Evolutionary conservation across 2,329 filamentous ascomycete species (phyloP), one percentile per base, ranked within the genome.

Genomic region (Colletotrichum navitas): DNA sequence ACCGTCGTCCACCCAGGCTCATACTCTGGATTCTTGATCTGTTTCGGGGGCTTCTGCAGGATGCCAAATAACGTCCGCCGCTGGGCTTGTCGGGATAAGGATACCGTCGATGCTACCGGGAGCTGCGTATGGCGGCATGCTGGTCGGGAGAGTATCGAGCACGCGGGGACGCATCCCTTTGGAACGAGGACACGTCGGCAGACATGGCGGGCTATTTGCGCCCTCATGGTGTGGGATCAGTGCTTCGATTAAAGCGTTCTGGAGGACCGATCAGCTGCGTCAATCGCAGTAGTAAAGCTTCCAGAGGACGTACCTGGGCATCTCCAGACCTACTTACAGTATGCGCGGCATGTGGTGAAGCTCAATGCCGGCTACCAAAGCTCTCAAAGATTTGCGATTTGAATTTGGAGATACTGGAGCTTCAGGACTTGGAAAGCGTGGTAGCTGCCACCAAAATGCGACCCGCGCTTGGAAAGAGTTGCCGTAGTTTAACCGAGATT

Each of bases 1-100:
- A 97, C 89, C 21, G 87, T 88, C 74, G 90, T 89, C 77, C 94
- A 88, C 64, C 94, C 94, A 0, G 89, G 92, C 76, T 90, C 92
- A 72, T 91, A 83, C 76, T 90, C 86, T 62, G 90, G 85, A 29
- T 89, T 85, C 79, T 90, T 91, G 54, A 90, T 81, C 68, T 87
- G 83, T 70, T 89, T 85, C 24, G 89, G 86, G 4, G 89, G 83
- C 76, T 90, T 89, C 73, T 85, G 79, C 75, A 93, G 88, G 58
- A 94, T 83, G 34, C 86, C 86, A 76, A 94, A 86, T 69, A 95
- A 90, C 4, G 87, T 86, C 60, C 83, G 76, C 43, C 76, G 74
- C 32, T 76, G 77, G 18, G 54, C 69, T 34, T 72, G 67, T 43
- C 76, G 74, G 39, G 73, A 69, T 21, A 75, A 70, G 14, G 79